Conservation (phyloP, 768 basidiomycete genomes). For the Calvatia gigantea region DNA sequence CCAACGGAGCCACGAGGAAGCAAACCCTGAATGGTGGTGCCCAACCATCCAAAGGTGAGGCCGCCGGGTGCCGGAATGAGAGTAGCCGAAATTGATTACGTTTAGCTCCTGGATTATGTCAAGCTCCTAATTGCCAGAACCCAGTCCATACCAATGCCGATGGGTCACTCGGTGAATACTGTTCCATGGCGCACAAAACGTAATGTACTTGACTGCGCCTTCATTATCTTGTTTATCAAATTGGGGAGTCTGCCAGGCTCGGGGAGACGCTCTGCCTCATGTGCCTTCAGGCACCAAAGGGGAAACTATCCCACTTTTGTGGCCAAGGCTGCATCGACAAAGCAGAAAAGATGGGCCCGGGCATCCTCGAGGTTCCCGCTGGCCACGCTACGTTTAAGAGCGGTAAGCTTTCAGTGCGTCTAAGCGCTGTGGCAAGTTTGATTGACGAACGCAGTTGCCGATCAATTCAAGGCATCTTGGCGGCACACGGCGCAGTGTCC, state of each 20-base stretch:
- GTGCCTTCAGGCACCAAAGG: conserved; percentile 56
- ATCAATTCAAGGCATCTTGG: conserved; percentile 71
- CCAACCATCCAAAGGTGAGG: conserved; percentile 16
- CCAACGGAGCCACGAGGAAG: conserved; percentile 22
- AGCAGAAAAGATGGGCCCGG: conserved; percentile 51
- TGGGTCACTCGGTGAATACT: conserved; percentile 41
- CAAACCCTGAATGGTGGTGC: conserved; percentile 15
- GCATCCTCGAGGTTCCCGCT: conserved; percentile 55
- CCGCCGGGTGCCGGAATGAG: background rate
- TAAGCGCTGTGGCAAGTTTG: background rate
- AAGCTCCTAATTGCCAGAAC: conserved; percentile 49
- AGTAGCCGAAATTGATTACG: background rate
- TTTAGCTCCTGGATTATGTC: conserved; percentile 28
- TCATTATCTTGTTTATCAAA: conserved; percentile 1
- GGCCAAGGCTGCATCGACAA: conserved; percentile 49
- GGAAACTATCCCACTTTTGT: conserved; percentile 60
- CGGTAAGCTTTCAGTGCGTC: conserved; percentile 35
- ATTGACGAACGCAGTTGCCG: conserved; percentile 37
- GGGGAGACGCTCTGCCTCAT: conserved; percentile 53
- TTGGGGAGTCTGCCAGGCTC: conserved; percentile 24
- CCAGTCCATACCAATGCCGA: conserved; percentile 36
- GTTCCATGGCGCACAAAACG: conserved; percentile 50
- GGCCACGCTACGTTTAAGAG: conserved; percentile 63
- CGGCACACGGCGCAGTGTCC: conserved; percentile 57
- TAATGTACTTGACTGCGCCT: conserved; percentile 19